These are phyloP conservation scores for Arabidopsis suecica DNA, from an alignment of 345 rosid genomes.

Conservation along the genomic window DNA sequence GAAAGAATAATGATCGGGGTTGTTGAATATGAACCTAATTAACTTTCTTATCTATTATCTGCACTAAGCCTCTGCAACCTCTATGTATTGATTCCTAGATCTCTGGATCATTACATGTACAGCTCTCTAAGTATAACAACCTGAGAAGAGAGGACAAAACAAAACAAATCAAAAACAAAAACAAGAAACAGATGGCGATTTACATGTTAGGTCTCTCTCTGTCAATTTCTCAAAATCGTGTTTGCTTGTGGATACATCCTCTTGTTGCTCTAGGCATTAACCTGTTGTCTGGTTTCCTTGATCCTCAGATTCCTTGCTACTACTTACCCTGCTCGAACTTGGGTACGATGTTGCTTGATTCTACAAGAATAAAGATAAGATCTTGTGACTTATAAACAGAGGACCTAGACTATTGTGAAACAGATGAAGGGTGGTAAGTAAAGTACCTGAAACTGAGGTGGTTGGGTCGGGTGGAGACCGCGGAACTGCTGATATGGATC, in stretches of 20 bases:
- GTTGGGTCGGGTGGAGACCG: conserved; percentile 60
- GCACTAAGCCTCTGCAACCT: conserved; percentile 20
- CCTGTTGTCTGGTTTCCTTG: conserved; percentile 44
- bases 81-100: conserved; percentile 28
- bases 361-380: conserved; percentile 41
- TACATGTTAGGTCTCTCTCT: conserved; percentile 32
- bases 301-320: conserved; percentile 56
- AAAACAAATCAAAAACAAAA: background rate
- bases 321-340: conserved; percentile 61
- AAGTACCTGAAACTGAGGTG: conserved; percentile 62
- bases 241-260: conserved; percentile 22
- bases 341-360: conserved; percentile 60
- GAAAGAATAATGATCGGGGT: background rate
- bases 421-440: background rate
- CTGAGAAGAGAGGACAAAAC: conserved; percentile 3
- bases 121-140: conserved; percentile 20
- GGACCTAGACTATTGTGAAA: background rate
- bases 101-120: conserved; percentile 20
- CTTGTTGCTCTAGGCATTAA: conserved; percentile 23
- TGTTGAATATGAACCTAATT: conserved; percentile 10
- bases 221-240: conserved; percentile 40
- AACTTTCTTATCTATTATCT: background rate
- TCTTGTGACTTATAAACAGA: conserved; percentile 6
- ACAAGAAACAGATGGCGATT: conserved; percentile 10
- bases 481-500: conserved; percentile 79